phyloP scores from a whole-genome alignment of 2,329 filamentous ascomycete species.

The Aspergillus sp. region DNA sequence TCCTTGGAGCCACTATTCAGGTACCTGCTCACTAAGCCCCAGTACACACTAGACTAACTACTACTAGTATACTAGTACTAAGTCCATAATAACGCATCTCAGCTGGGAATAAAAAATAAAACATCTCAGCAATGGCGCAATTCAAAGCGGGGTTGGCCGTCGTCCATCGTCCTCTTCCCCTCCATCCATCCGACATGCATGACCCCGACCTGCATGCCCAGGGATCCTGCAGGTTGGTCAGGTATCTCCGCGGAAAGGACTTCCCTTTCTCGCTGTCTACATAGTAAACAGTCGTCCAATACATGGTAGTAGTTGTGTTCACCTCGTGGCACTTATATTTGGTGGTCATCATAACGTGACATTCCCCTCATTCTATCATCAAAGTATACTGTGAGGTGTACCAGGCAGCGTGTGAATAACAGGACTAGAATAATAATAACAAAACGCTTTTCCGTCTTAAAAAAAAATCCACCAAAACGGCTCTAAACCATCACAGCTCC shows the following conservation, averaged over 20 bases:
- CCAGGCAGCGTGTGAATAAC: not conserved
- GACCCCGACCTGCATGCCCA: not conserved
- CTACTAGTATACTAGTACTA: not conserved
- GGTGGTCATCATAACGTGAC: not conserved
- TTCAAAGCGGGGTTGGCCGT: slow-evolving; percentile 1
- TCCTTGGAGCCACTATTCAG: not conserved
- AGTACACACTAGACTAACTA: not conserved
- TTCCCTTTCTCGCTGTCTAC: not conserved
- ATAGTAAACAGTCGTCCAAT: no score
- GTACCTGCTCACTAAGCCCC: not conserved
- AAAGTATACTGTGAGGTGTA: not conserved
- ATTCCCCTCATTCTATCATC: not conserved
- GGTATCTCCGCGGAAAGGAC: slow-evolving; percentile 2
- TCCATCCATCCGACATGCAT: not conserved
- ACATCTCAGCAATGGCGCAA: not conserved
- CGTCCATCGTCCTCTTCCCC: not conserved
- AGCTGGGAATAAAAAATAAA: no score
- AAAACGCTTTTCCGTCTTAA: not conserved
- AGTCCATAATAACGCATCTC: no score
- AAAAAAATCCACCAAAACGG: no score
- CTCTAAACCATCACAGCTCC: not conserved
- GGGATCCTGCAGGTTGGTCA: not conserved
- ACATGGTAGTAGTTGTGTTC: no score
- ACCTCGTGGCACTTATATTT: no score
- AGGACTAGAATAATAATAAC: not conserved